These are phyloP conservation scores for Verticillium nubilum DNA, from an alignment of 2,329 filamentous ascomycete species.

Conservation along the genomic window DNA sequence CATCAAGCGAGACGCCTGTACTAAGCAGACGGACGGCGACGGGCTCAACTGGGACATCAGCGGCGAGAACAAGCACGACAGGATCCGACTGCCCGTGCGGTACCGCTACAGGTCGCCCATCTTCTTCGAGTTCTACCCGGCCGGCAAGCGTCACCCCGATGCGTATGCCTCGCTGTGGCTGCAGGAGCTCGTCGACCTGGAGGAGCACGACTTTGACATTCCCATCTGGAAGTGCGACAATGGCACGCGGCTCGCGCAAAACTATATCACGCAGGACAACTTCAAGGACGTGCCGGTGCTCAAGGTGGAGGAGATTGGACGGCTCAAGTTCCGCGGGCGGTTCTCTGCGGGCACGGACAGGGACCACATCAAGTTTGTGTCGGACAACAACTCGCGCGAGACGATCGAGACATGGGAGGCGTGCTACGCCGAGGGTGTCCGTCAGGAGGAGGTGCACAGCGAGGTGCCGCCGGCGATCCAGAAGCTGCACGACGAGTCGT, in stretches of 20 bases:
- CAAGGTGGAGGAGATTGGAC: slow-evolving; percentile 72
- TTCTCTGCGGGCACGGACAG: slow-evolving; percentile 91
- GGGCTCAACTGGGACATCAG: slow-evolving; percentile 43
- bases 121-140: slow-evolving; percentile 76
- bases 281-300: slow-evolving; percentile 65
- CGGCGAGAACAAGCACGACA: slow-evolving; percentile 29
- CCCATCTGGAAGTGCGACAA: slow-evolving; percentile 85
- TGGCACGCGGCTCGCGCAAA: slow-evolving; percentile 73
- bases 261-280: slow-evolving; percentile 83
- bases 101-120: slow-evolving; percentile 86
- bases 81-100: slow-evolving; percentile 77
- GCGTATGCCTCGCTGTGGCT: slow-evolving; percentile 83
- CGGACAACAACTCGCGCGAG: slow-evolving; percentile 83
- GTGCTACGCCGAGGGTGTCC: slow-evolving; percentile 81
- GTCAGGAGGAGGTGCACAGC: slow-evolving; percentile 61
- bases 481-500: slow-evolving; percentile 73
- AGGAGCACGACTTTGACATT: slow-evolving; percentile 73
- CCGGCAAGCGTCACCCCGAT: slow-evolving; percentile 63
- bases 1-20: slow-evolving; percentile 59
- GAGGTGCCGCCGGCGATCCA: slow-evolving; percentile 70
- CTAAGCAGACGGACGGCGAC: slow-evolving; percentile 51
- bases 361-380: slow-evolving; percentile 76
- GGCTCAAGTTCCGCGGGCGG: slow-evolving; percentile 70
- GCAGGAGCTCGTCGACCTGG: slow-evolving; percentile 75
- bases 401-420: slow-evolving; percentile 95